These are phyloP conservation scores for Apium graveolens DNA, from an alignment of 129 eudicot species.

Conservation along the genomic window DNA sequence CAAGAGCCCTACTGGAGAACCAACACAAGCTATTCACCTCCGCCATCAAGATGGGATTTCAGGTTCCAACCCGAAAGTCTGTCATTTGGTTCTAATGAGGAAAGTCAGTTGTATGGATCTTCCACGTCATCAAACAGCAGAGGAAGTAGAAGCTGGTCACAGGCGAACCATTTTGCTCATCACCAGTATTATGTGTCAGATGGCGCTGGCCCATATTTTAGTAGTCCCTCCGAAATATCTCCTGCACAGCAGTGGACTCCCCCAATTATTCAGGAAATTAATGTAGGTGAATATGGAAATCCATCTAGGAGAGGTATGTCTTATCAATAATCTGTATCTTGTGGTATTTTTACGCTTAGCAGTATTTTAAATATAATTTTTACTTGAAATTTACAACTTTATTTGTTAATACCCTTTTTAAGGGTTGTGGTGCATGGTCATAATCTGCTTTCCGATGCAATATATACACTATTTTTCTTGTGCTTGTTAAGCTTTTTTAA, in stretches of 20 bases:
- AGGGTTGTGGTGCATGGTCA: not conserved
- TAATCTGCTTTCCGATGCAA: not conserved
- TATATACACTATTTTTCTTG: not conserved
- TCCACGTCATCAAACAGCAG: slow-evolving; percentile 79
- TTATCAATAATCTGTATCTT: not conserved
- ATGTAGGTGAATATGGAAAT: slow-evolving; percentile 42
- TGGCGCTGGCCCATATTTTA: slow-evolving; percentile 51
- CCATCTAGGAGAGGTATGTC: slow-evolving; percentile 57
- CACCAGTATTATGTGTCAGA: slow-evolving; percentile 72
- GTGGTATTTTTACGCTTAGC: not conserved
- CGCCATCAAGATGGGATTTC: slow-evolving; percentile 81
- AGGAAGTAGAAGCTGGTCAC: slow-evolving; percentile 78
- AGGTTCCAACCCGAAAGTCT: slow-evolving; percentile 61
- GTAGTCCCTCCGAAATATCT: slow-evolving; percentile 79
- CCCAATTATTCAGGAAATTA: slow-evolving; percentile 69
- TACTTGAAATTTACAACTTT: not conserved
- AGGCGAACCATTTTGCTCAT: slow-evolving; percentile 44
- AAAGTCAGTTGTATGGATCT: slow-evolving; percentile 66
- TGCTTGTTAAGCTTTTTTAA: not conserved
- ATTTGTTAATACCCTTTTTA: not conserved
- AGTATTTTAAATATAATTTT: not conserved
- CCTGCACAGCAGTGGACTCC: slow-evolving; percentile 82
- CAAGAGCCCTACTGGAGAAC: slow-evolving; percentile 98
- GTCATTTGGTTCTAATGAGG: slow-evolving; percentile 78
- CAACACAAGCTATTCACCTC: slow-evolving; percentile 94